phyloP scores from a whole-genome alignment of 2,329 filamentous ascomycete genomes.

The Dissoconium aciculare region DNA sequence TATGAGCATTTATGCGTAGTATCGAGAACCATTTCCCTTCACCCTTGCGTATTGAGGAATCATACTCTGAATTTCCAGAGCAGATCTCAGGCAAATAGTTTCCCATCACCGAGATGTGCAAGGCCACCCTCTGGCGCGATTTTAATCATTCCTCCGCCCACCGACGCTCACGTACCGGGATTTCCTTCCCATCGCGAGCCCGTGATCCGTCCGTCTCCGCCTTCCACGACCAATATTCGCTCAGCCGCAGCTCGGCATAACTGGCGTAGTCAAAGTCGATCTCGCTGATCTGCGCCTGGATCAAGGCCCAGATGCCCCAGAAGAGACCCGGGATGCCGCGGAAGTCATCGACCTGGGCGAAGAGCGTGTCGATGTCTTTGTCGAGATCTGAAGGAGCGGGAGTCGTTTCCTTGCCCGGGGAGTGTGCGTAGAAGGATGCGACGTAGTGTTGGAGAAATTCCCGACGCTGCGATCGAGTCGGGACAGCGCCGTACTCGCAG shows the following conservation, averaged over 20 bases:
- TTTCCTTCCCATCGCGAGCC: conserved; percentile 38
- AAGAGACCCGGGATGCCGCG: conserved; percentile 80
- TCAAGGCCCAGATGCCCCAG: conserved; percentile 88
- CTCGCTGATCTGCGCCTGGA: conserved; percentile 83
- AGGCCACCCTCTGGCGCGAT: too few species aligned
- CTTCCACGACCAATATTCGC: conserved; percentile 90
- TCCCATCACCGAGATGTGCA: too few species aligned
- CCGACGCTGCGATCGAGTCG: conserved; percentile 59
- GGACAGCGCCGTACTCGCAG: conserved; percentile 75
- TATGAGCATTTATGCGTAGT: too few species aligned
- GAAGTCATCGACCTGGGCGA: conserved; percentile 70
- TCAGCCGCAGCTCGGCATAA: conserved; percentile 73
- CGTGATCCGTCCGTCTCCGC: conserved; percentile 54
- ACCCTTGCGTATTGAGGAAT: too few species aligned
- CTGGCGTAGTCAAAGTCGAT: conserved; percentile 95
- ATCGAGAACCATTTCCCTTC: too few species aligned
- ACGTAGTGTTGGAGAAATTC: conserved; percentile 79
- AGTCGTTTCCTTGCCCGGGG: not conserved
- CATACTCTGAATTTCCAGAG: too few species aligned
- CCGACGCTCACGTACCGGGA: conserved; percentile 60
- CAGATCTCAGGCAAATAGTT: too few species aligned
- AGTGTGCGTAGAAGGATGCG: conserved; percentile 44
- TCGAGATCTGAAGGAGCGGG: conserved; percentile 34
- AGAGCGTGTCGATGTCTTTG: conserved; percentile 52
- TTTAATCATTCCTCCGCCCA: conserved; percentile 48